phyloP scores from a whole-genome alignment of 768 basidiomycete species.

The Nidularia pulvinata region DNA sequence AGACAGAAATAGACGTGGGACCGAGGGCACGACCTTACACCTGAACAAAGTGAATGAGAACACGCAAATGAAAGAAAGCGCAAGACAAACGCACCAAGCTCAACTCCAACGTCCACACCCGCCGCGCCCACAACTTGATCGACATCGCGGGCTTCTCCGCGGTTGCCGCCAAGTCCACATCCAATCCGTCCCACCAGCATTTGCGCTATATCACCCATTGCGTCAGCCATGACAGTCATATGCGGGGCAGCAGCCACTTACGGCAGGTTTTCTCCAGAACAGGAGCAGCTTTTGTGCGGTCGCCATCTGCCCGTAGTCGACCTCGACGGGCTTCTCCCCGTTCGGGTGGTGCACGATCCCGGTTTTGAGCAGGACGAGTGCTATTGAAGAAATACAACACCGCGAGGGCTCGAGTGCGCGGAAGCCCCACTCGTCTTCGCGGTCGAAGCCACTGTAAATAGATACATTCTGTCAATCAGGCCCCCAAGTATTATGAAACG shows the following conservation, averaged over 20 bases:
- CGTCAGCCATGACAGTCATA: constrained; percentile 1
- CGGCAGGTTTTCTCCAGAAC: constrained; percentile 99
- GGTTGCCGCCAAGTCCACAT: constrained; percentile 74
- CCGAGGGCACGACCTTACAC: neutral
- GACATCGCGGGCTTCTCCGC: constrained; percentile 48
- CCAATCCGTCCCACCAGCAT: constrained; percentile 99
- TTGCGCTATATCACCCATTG: constrained; percentile 64
- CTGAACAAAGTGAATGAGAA: neutral
- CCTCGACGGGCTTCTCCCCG: constrained; percentile 70
- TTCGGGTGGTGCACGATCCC: constrained; percentile 83
- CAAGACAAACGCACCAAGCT: constrained; percentile 67
- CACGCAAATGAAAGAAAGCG: neutral
- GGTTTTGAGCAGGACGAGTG: constrained; percentile 95
- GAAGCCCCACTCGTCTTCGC: constrained; percentile 99
- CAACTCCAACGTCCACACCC: constrained; percentile 98
- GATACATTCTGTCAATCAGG: constrained; percentile 1
- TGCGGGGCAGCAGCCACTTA: constrained; percentile 39
- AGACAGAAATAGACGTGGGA: neutral
- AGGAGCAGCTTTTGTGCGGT: constrained; percentile 96
- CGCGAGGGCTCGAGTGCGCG: constrained; percentile 94
- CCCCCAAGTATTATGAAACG: constrained; percentile 4
- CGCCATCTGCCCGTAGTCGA: constrained; percentile 93
- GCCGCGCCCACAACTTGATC: constrained; percentile 94
- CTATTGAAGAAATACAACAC: constrained; percentile 98
- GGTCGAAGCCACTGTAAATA: constrained; percentile 82